These are phyloP conservation scores for Zygoascus flipseniorum DNA, from an alignment of 805 yeast species.

Conservation along the genomic window DNA sequence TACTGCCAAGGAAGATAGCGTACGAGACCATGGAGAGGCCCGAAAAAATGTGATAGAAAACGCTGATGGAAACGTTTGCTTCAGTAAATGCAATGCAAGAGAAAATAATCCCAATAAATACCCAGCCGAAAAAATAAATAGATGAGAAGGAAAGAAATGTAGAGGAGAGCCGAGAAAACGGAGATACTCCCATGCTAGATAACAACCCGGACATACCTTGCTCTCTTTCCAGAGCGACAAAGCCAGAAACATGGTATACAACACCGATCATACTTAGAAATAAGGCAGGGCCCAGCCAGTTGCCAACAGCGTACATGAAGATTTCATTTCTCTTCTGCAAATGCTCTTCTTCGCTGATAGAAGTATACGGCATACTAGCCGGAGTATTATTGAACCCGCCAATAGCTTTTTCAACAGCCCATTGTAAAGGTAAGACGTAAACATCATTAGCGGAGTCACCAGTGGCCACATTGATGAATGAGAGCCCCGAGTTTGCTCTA, in stretches of 20 bases:
- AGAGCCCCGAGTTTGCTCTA: conserved; percentile 27
- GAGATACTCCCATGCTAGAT: conserved; percentile 26
- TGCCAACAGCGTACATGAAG: conserved; percentile 22
- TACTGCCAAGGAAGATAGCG: conserved; percentile 24
- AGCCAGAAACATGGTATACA: conserved; percentile 29
- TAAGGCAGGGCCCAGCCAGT: conserved; percentile 29
- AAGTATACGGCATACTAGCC: conserved; percentile 25
- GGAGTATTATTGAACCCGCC: conserved; percentile 21
- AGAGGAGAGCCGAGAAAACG: conserved; percentile 21
- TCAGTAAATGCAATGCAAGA: conserved; percentile 20
- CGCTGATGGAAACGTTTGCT: conserved; percentile 19
- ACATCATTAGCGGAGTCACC: conserved; percentile 24
- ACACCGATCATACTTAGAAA: conserved; percentile 30
- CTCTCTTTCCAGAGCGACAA: conserved; percentile 28
- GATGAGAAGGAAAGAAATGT: conserved; percentile 23
- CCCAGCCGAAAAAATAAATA: conserved; percentile 29
- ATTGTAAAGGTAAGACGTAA: conserved; percentile 28
- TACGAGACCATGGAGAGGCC: conserved; percentile 28
- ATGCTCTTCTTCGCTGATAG: conserved; percentile 20
- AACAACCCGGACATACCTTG: conserved; percentile 25
- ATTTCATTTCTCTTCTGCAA: conserved; percentile 20
- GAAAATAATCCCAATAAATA: conserved; percentile 22
- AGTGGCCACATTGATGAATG: conserved; percentile 20
- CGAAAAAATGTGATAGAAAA: conserved; percentile 25
- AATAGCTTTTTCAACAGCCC: conserved; percentile 28